Percentiles rank a stretch among this genome's conserved stretches.
These are phyloP conservation scores for Pelargonium myrrhifolium DNA, from an alignment of 441 rosid genomes.

Conservation along the genomic window DNA sequence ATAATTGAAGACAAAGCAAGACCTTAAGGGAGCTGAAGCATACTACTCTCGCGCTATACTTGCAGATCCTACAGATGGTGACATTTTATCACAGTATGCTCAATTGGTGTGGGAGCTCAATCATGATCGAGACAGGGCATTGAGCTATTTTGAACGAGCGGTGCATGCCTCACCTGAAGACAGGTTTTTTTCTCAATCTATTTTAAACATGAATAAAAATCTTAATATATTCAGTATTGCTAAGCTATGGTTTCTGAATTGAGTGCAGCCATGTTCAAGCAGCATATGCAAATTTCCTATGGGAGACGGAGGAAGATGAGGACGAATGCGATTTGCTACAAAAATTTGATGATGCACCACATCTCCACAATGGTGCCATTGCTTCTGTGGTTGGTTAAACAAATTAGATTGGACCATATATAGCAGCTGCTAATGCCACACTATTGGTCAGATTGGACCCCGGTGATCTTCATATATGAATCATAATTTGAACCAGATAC, in stretches of 20 bases:
- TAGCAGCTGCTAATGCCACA: too few species aligned
- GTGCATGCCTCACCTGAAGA: slow-evolving; percentile 47
- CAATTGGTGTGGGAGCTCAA: slow-evolving; percentile 42
- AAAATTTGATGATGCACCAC: slow-evolving; percentile 1
- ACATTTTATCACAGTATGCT: slow-evolving; percentile 45
- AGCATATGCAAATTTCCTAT: slow-evolving; percentile 55
- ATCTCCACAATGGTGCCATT: slow-evolving; percentile 18
- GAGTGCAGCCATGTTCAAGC: slow-evolving; percentile 48
- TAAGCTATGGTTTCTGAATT: not conserved
- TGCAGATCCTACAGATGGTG: slow-evolving; percentile 53
- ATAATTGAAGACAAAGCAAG: slow-evolving; percentile 20
- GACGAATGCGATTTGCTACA: slow-evolving; percentile 18
- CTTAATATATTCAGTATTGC: not conserved
- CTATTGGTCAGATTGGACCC: too few species aligned
- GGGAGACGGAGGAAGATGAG: slow-evolving; percentile 48
- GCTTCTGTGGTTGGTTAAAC: slow-evolving; percentile 23
- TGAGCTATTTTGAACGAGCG: slow-evolving; percentile 41
- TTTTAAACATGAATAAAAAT: not conserved
- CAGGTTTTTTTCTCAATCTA: slow-evolving; percentile 22
- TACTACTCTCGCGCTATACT: slow-evolving; percentile 45
- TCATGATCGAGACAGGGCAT: slow-evolving; percentile 37
- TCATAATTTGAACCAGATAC: too few species aligned
- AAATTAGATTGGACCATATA: too few species aligned
- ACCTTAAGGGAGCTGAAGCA: slow-evolving; percentile 41
- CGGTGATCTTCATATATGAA: too few species aligned